These are phyloP conservation scores for Blastobotrys apis DNA, from an alignment of 1,139 yeast species.

Conservation along the genomic window DNA sequence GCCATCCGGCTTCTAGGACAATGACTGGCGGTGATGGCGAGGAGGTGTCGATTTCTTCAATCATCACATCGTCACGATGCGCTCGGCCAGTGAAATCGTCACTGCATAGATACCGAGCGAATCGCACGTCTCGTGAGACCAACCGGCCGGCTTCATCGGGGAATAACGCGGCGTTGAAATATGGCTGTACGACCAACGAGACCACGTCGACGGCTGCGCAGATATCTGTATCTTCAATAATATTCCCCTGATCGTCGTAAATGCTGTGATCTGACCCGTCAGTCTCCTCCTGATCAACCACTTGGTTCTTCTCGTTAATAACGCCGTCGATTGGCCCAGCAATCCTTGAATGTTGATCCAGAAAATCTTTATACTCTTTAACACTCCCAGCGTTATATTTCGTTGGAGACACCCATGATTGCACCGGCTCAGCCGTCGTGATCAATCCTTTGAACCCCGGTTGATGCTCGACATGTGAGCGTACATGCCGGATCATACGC, in stretches of 20 bases:
- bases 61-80: slow-evolving; percentile 16
- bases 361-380: slow-evolving; percentile 21
- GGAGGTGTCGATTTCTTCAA: slow-evolving; percentile 8
- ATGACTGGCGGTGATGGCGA: slow-evolving; percentile 33
- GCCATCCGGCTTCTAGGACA: slow-evolving; percentile 72
- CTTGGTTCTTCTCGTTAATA: not conserved
- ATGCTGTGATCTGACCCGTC: slow-evolving; percentile 1
- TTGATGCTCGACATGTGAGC: slow-evolving; percentile 13
- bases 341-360: slow-evolving; percentile 4
- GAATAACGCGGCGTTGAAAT: slow-evolving; percentile 24
- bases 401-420: slow-evolving; percentile 27
- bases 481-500: slow-evolving; percentile 25
- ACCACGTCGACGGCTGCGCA: slow-evolving; percentile 30
- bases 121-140: slow-evolving; percentile 27
- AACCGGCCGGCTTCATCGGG: slow-evolving; percentile 23
- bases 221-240: slow-evolving; percentile 26
- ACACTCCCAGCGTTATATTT: slow-evolving; percentile 25
- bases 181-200: slow-evolving; percentile 30
- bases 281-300: slow-evolving; percentile 10
- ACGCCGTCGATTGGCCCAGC: slow-evolving; percentile 7
- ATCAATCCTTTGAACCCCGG: slow-evolving; percentile 20
- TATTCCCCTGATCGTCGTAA: not conserved
- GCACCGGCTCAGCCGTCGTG: slow-evolving; percentile 31
- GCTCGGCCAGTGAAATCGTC: slow-evolving; percentile 27
- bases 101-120: slow-evolving; percentile 30